Evolutionary conservation across 164 flowering plant genomes (phyloP), one percentile per base, ranked within the genome.

Genomic region (Buxus sempervirens): DNA sequence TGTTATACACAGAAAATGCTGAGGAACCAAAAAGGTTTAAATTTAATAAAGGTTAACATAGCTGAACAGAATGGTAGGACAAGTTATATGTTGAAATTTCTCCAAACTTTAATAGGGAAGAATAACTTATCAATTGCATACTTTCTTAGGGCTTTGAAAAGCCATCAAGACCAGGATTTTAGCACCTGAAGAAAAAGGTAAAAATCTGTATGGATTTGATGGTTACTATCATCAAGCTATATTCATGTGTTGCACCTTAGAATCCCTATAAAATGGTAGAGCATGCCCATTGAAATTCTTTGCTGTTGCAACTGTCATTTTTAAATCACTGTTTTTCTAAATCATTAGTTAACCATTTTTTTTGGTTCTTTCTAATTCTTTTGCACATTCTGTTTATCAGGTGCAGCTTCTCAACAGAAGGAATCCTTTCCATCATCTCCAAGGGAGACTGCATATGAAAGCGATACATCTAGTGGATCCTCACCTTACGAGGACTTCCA

Each of bases 401-500:
- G 94, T 70, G 72, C 82, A 38, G 67, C 86, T 64, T 85, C 93
- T 55, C 95, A 89, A 67, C 89, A 81, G 59, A 81, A 78, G 73
- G 97, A 90, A 1, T 86, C 93, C 19, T 79, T 82, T 66, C 80
- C 80, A 18, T 63, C 83, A 19, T 85, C 97, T 25, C 90, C 98
- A 32, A 82, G 78, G 75, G 96, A 93, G 63, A 77, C 80, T 24
- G 75, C 86, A 58, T 87, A 72, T 73, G 93, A 88, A 71, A 84
- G 85, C 65, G 96, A 90, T 68, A 86, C 91, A 36, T 89, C 96
- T 0, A 81, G 90, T 65, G 96, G 81, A 62, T 88, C 97, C 48
- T 87, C 96, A 19, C 91, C 92, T 15, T 88, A 85, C 21, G 95
- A 90, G 72, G 96, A 91, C 68, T 81, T 88, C 75, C 77, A 84